Evolutionary conservation across 768 basidiomycete species (phyloP), one percentile per base, ranked within the genome.

Genomic region (Suillus discolor): DNA sequence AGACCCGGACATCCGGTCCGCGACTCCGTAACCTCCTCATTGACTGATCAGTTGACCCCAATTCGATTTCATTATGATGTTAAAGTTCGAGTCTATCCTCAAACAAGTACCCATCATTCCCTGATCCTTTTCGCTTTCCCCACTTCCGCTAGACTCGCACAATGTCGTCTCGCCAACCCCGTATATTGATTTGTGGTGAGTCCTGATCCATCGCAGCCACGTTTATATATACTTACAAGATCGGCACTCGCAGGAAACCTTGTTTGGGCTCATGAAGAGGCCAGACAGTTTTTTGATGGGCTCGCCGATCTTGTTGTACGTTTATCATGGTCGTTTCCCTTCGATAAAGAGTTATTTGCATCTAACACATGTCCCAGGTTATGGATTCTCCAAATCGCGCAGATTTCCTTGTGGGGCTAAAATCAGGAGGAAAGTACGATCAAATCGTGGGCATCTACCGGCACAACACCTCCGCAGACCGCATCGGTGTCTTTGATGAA

Each of bases 251-350:
- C 71, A 92, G 92, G 87, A 62, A 78, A 86, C 66, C 85, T 95
- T 64, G 83, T 89, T 38, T 96, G 93, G 93, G 92, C 94, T 0
- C 87, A 91, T 66, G 83, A 92, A 31, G 92, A 96, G 65, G 81
- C 88, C 62, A 79, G 87, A 64, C 78, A 83, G 44, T 80, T 93
- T 66, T 85, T 95, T 44, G 83, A 83, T 0, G 80, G 83, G 62
- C 84, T 92, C 64, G 88, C 93, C 39, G 89, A 94, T 61, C 81
- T 96, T 38, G 80, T 94, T 59, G 95, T 95, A 74, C 72, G 93
- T 83, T 13, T 4, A 59, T 34, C 36, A 38, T 38, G 0, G 0
- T 45, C 61, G 1, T 47, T 23, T 47, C n/a, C n/a, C 39, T 25
- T 31, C n/a, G 53, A 41, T 57, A 36, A 11, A n/a, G 23, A 31